These are phyloP conservation scores for Aspergillus aculeatus DNA, from an alignment of 2,329 filamentous ascomycete species.

Conservation along the genomic window DNA sequence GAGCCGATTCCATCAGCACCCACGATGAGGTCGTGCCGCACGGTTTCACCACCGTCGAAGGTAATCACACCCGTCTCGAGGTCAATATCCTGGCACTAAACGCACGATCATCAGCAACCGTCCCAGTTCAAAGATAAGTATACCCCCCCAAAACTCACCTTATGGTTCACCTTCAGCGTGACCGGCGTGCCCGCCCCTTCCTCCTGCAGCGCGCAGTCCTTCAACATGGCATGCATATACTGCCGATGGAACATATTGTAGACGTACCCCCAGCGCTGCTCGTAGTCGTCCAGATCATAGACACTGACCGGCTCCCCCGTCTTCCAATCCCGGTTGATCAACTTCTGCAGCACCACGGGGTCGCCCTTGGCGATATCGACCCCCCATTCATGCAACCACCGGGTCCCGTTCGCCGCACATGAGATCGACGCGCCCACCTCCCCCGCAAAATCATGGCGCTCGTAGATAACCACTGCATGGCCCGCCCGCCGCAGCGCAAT, in stretches of 20 bases:
- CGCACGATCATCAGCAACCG: background rate
- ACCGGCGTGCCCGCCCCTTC: conserved; percentile 56
- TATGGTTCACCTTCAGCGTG: conserved; percentile 56
- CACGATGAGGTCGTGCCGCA: conserved; percentile 59
- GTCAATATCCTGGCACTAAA: conserved; percentile 52
- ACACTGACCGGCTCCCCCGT: conserved; percentile 65
- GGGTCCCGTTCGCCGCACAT: conserved; percentile 68
- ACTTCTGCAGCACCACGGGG: conserved; percentile 62
- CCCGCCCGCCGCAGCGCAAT: conserved; percentile 55
- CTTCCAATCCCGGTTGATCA: conserved; percentile 70
- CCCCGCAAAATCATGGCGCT: conserved; percentile 63
- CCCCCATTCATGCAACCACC: conserved; percentile 68
- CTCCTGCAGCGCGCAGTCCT: conserved; percentile 55
- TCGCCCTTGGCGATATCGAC: conserved; percentile 65
- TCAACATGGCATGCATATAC: conserved; percentile 67
- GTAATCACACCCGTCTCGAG: conserved; percentile 50
- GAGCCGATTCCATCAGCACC: conserved; percentile 69
- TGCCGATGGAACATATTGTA: conserved; percentile 71
- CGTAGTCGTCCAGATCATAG: conserved; percentile 64
- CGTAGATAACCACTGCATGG: conserved; percentile 62
- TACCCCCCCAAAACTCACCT: conserved; percentile 29
- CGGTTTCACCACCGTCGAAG: conserved; percentile 54
- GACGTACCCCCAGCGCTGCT: conserved; percentile 63
- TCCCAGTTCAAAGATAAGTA: background rate
- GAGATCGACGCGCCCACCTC: conserved; percentile 68